Percentiles rank a stretch among this genome's conserved stretches.
These are phyloP conservation scores for Angophora floribunda DNA, from an alignment of 345 rosid species.

Conservation along the genomic window DNA sequence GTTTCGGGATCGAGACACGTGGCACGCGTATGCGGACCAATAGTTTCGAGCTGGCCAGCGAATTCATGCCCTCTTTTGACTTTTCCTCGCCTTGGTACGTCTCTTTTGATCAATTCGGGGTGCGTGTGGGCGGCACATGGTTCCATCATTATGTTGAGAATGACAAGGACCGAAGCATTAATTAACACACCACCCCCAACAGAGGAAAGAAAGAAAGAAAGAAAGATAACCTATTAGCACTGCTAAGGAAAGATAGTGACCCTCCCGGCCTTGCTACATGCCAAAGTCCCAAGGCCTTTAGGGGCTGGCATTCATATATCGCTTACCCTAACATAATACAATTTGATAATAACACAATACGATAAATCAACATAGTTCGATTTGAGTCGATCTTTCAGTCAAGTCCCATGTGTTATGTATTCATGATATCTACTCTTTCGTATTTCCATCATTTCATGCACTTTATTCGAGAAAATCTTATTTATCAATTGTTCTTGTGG, in stretches of 20 bases:
- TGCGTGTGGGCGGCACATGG: neutral
- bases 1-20: neutral
- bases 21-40: neutral
- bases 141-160: neutral
- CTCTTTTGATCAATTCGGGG: neutral
- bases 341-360: neutral
- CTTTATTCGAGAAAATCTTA: neutral
- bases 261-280: neutral
- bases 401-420: neutral
- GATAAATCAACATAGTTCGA: rapidly evolving
- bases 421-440: neutral
- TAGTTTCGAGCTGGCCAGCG: neutral
- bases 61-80: neutral
- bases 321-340: neutral
- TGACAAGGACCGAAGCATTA: neutral
- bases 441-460: neutral
- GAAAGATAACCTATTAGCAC: neutral
- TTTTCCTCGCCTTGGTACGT: neutral
- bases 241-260: neutral
- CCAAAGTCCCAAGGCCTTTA: neutral
- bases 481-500: neutral
- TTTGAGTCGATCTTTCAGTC: neutral
- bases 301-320: neutral
- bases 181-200: neutral
- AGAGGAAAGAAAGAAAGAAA: neutral